phyloP scores from a whole-genome alignment of 1,284 basidiomycete genomes.

The Earliella scabrosa region DNA sequence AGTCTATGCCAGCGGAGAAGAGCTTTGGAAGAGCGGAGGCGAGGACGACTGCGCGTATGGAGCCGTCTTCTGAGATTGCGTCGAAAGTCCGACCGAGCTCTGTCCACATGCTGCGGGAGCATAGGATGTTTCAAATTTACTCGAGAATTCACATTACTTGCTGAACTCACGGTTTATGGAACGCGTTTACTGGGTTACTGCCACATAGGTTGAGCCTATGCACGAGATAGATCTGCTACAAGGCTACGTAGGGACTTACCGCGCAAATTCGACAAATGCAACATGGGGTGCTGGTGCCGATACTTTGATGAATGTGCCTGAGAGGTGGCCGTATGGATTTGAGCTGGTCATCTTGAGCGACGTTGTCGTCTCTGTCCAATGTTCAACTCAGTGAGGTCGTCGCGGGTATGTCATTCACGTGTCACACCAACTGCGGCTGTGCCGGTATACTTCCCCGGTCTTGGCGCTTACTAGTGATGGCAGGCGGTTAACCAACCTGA shows the following conservation, averaged over 20 bases:
- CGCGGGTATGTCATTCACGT: no score
- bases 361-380: no score
- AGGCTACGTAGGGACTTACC: conserved; percentile 40
- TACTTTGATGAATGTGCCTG: conserved; percentile 55
- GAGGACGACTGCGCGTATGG: conserved; percentile 74
- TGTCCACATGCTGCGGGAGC: conserved; percentile 82
- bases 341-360: no score
- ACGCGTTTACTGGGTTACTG: conserved; percentile 82
- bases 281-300: conserved; percentile 57
- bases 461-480: no score
- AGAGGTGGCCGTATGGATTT: neutral
- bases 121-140: no score
- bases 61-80: conserved; percentile 53
- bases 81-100: conserved; percentile 71
- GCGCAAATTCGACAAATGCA: conserved; percentile 55
- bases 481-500: no score
- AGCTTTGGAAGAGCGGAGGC: conserved; percentile 71
- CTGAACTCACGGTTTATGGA: conserved; percentile 64
- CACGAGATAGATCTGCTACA: no score
- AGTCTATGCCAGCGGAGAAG: conserved; percentile 84
- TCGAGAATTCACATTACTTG: no score
- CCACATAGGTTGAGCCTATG: no score
- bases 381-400: no score
- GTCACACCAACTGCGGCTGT: no score
- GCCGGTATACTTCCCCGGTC: no score